Evolutionary conservation across 495 filamentous ascomycete species (phyloP), one percentile per base, ranked within the genome.

Genomic region (Terfezia boudieri): DNA sequence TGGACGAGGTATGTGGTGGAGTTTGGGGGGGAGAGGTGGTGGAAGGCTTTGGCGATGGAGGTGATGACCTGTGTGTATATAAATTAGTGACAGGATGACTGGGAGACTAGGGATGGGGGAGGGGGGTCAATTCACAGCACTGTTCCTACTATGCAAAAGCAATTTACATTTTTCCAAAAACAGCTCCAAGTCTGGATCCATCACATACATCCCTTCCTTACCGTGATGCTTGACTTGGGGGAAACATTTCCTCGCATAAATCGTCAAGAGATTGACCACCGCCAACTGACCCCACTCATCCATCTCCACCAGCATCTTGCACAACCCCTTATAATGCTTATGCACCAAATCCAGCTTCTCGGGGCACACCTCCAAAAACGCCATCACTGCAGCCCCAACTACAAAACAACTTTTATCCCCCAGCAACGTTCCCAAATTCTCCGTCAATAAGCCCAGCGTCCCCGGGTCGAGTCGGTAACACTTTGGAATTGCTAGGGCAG

Each of bases 221-320:
- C 80, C 85, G 60, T 95, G 94, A 66, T 94, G 94, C 11, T 76
- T 80, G 56, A 82, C 79, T 0, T 72, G 16, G 16, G 49, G n/a
- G 62, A 98, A 98, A 69, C 86, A 95, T 68, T 78, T 80, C 26
- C 90, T 77, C 6, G 84, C 79, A 61, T 98, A 98, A 26, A 79
- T 65, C 6, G 80, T 82, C 76, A 96, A 77, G 56, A 96, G 68
- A 49, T 78, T 76, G 59, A 96, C 59, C 9, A 82, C 83, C 0
- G 83, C 81, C 2, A 95, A 67, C 67, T 98, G 90, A 49, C 86
- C 81, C 90, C 90, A 98, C 67, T 98, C 90, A 67, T 98, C 90
- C 90, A 98, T 98, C 63, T 96, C 90, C 32, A 95, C 84, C 35
- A 96, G 69, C 71, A 94, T 94, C 66, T 78, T 84, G 43, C 89